Conservation (phyloP, 345 rosid species). For the Lumnitzera littorea region DNA sequence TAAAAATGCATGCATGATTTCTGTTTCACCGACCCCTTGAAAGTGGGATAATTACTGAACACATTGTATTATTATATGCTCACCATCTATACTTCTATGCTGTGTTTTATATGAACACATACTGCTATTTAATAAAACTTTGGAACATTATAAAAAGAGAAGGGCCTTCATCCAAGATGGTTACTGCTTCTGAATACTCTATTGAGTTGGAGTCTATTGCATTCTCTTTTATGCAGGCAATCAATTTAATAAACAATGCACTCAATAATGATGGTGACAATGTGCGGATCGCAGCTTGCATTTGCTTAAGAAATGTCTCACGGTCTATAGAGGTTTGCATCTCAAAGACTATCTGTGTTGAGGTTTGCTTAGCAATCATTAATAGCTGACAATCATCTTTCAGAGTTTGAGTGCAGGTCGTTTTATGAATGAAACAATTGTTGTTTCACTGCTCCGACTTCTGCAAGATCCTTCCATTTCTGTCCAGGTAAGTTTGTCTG, state of each 20-base stretch:
- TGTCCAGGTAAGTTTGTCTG: constrained; percentile 44
- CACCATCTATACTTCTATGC: too few species aligned
- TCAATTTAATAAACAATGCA: constrained; percentile 36
- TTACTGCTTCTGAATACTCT: too few species aligned
- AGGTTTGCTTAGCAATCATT: too few species aligned
- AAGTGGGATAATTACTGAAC: too few species aligned
- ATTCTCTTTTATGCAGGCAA: constrained; percentile 20
- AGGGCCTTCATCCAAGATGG: too few species aligned
- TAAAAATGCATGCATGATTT: too few species aligned
- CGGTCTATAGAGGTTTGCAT: constrained; percentile 71
- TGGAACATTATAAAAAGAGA: too few species aligned
- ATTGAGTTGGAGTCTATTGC: too few species aligned
- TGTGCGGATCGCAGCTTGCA: constrained; percentile 62
- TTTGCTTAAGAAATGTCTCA: constrained; percentile 58
- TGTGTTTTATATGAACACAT: too few species aligned
- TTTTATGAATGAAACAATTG: constrained; percentile 38
- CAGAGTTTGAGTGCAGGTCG: constrained; percentile 82
- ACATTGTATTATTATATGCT: too few species aligned
- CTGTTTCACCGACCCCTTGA: too few species aligned
- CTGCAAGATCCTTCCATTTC: constrained; percentile 44
- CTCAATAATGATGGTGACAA: constrained; percentile 41
- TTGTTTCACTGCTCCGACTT: constrained; percentile 57
- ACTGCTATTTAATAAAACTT: too few species aligned
- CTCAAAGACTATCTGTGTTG: background rate
- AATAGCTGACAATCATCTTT: constrained; percentile 7